phyloP scores from a whole-genome alignment of 2,329 filamentous ascomycete species.

The Pseudogymnoascus destructans region DNA sequence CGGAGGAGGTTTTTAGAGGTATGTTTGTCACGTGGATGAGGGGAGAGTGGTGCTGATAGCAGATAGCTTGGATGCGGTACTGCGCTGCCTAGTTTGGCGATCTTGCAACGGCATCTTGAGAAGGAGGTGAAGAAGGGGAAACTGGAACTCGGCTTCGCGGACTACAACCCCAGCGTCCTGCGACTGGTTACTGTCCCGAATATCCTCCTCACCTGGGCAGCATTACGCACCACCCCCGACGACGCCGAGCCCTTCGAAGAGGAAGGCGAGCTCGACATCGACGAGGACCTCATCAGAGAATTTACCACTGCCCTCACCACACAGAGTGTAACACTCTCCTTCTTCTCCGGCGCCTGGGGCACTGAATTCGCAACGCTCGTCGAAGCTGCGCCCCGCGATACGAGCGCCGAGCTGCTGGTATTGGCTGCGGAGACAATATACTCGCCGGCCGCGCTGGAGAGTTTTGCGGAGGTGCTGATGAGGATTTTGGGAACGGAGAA shows the following conservation, averaged over 20 bases:
- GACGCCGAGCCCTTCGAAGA: conserved; percentile 17
- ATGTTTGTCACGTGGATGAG: conserved; percentile 12
- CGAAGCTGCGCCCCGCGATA: conserved; percentile 25
- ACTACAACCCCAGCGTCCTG: conserved; percentile 70
- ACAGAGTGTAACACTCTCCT: conserved; percentile 42
- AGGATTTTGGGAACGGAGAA: conserved; percentile 39
- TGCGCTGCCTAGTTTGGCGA: conserved; percentile 56
- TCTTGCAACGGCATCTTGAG: conserved; percentile 47
- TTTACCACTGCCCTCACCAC: conserved; percentile 43
- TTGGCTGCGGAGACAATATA: conserved; percentile 77
- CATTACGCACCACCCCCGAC: conserved; percentile 11
- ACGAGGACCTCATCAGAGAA: conserved; percentile 37
- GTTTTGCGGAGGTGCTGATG: conserved; percentile 56
- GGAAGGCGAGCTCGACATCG: conserved; percentile 25
- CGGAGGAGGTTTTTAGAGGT: conserved; percentile 23
- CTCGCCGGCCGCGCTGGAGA: conserved; percentile 54
- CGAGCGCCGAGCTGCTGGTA: conserved; percentile 31
- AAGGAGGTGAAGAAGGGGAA: background rate
- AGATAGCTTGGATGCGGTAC: conserved; percentile 64
- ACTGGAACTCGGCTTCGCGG: conserved; percentile 54
- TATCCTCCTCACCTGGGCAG: conserved; percentile 53
- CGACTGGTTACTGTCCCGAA: conserved; percentile 71
- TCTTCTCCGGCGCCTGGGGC: conserved; percentile 67
- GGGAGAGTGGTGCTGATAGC: conserved; percentile 11
- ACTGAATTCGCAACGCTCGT: conserved; percentile 49